Evolutionary conservation across 2,329 filamentous ascomycete species (phyloP), one percentile per base, ranked within the genome.

Genomic region (Alternaria dauci): DNA sequence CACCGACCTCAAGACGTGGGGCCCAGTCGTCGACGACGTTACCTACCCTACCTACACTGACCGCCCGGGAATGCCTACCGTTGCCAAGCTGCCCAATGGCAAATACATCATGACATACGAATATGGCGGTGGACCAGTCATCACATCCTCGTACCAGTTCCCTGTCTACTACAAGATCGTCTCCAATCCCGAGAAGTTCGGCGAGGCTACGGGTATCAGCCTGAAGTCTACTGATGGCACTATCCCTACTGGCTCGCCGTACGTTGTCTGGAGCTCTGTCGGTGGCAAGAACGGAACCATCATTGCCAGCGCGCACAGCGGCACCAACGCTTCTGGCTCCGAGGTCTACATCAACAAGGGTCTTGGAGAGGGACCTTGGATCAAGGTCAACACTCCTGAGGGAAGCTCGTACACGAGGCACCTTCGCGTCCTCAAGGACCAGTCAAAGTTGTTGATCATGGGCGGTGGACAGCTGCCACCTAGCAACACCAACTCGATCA

Each of bases 61-160:
- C 61, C 86, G 89, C 2, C 89, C 89, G 0, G 89, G 89, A 51
- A 91, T 91, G 89, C 85, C 89, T 1, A 86, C 85, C 0, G 81
- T 91, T 8, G 81, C 84, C 2, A 71, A 82, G 70, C 82, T 91
- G 4, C 80, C 88, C 65, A 85, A 85, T 65, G 86, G 84, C 58
- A 78, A 86, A 69, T 91, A 84, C 76, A 85, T 92, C 70, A 86
- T 88, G 79, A 83, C 84, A 6, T 90, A 90, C 74, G 89, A 91
- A 73, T 87, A 86, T 64, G 86, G 86, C 51, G 84, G 84, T 67
- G 70, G 81, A 47, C 78, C 78, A 0, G 75, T 76, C 23, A 73
- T 68, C 38, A 67, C 64, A 48, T 54, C 39, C n/a, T 62, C 58
- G 32, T 77, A 78, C 72, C 72, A 75, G 8, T 86, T 85, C 74